Evolutionary conservation across 148 eudicot genomes (phyloP), one percentile per base, ranked within the genome.

Genomic region (Bassia scoparia): DNA sequence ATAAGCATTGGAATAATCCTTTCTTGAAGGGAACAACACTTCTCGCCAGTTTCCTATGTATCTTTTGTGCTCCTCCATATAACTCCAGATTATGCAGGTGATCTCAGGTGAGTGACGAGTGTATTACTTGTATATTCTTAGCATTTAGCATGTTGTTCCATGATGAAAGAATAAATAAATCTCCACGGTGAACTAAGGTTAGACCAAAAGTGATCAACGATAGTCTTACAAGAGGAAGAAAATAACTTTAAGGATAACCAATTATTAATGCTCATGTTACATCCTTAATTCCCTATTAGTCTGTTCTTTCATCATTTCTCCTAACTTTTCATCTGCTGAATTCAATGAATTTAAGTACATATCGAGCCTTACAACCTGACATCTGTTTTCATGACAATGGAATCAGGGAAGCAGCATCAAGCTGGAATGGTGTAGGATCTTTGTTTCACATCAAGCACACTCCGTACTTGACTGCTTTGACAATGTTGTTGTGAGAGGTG

Each of bases 41-140:
- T 61, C 77, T 33, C 66, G 68, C n/a, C 85, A 78, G 80, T 88
- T 87, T 77, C 96, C 7, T 86, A 84, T 83, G 93, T 92, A 85
- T 92, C n/a, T 92, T 92, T 65, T 92, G 98, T 83, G 98, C 98
- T 74, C 98, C 98, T 54, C 96, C 98, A 31, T 83, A 74, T 23
- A 78, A 86, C 78, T 58, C 59, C 74, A 17, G 96, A 93, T 81
- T 93, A 93, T 79, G 73, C 90, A 41, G 87, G 91, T 50, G 98
- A 93, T 75, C 78, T 93, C 56, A 84, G 86, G 97, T 89, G 60
- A 74, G 52, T 7, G 7, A 37, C 7, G 41, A 37, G 46, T 41
- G 12, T 41, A 41, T 41, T 1, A 41, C 46, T 41, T 8, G n/a
- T 21, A 15, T 64, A 67, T 20, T 41, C 12, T 17, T 33, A 16